Base-by-base conservation (phyloP, 768 basidiomycete genomes). In the Agrocybe praecox region DNA sequence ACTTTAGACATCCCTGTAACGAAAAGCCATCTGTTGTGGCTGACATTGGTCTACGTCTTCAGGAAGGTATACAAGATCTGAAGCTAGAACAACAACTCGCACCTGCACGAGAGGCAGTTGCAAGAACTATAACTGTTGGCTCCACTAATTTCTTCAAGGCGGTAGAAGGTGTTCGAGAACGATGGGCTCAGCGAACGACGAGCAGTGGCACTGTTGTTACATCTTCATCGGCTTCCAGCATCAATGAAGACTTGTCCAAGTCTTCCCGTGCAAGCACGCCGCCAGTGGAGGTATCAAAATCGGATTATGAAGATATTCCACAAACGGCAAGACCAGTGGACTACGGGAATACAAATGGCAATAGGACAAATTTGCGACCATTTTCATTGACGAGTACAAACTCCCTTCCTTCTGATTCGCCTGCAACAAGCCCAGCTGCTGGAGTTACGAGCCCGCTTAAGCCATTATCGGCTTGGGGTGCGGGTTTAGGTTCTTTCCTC, bases 11-110 rank as follows among this genome's bases (percentile, higher is more conserved):
- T 72, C 96, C 96, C 36, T 97, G 96, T 70, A 92, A 88, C 56
- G 92, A 93, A 62, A 93, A 92, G 67, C 90, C 92, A 0, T 90
- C 91, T 14, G 86, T 92, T 1, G 90, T 98, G 4, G 81, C 94
- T 5, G 97, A 99, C 65, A 88, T 99, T 33, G 91, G 96, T 9
- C 79, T 98, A 4, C 88, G 96, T 10, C 82, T 99, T 22, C 86
- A 90, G 55, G 96, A 98, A 74, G 95, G 96, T 2, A 84, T 98
- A 17, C 94, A 97, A 67, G 96, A 98, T 24, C 81, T 99, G 50
- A 93, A 91, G 69, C 72, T 98, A 4, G 92, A 97, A 29, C 90
- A 97, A 70, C 93, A 95, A 64, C 83, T 97, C n/a, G 94, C 88
- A 5, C 94, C 96, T 1, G 90, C 95, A 0, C 84, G 93, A 8